A percentile compares a stretch with the other conserved stretches of the same genome.
phyloP scores from a whole-genome alignment of 257 asterid species.

The Plantago major region DNA sequence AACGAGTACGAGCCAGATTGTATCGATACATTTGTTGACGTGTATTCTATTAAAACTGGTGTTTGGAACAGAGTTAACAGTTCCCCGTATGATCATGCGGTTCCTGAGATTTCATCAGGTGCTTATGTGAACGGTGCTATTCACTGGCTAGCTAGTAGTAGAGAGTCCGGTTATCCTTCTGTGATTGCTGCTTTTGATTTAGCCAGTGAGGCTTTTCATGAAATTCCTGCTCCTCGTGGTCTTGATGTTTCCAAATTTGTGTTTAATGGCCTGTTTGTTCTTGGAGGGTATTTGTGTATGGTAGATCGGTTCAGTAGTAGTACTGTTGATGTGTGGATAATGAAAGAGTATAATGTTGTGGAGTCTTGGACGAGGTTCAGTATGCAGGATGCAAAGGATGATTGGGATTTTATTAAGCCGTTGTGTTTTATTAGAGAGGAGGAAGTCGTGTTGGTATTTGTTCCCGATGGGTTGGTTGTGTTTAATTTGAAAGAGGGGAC shows the following conservation, averaged over 20 bases:
- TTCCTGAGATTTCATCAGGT: neutral
- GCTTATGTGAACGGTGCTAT: constrained; percentile 6
- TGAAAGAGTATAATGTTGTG: neutral
- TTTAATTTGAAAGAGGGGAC: neutral
- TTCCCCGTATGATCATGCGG: constrained; percentile 12
- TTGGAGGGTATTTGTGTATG: constrained; percentile 3
- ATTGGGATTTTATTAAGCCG: neutral
- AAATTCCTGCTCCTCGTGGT: neutral
- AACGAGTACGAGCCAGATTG: neutral
- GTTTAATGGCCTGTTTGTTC: neutral
- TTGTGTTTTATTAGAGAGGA: constrained; percentile 9
- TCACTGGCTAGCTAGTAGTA: constrained; percentile 6
- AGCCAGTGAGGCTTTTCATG: neutral
- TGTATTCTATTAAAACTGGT: constrained; percentile 3
- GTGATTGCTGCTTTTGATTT: constrained; percentile 1
- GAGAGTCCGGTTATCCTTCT: constrained; percentile 1
- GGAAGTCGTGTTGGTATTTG: neutral
- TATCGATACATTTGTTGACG: constrained; percentile 2
- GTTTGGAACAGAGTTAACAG: neutral
- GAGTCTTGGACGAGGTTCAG: neutral
- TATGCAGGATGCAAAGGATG: neutral
- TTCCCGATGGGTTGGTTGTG: neutral
- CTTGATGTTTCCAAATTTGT: neutral
- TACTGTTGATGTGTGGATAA: neutral
- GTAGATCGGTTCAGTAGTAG: neutral